Conservation (phyloP, 1,139 yeast species). For the Pneumocystis sp. region DNA sequence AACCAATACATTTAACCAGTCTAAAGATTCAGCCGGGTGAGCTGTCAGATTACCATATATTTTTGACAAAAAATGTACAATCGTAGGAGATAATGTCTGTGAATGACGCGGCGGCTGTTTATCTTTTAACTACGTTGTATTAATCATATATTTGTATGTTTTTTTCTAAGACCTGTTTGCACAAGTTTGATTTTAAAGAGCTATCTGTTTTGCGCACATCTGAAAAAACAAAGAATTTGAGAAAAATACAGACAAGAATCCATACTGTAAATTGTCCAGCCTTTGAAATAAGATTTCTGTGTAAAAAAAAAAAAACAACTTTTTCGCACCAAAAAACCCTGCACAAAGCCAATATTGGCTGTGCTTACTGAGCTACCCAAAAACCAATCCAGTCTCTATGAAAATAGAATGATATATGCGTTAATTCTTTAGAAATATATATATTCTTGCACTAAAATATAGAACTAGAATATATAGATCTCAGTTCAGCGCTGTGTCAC, state of each 20-base stretch:
- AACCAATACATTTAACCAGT: constrained; percentile 88
- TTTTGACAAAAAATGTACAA: constrained; percentile 50
- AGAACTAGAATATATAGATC: too few species aligned
- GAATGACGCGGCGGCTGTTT: constrained; percentile 19
- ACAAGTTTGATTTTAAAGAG: background rate
- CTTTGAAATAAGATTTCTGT: constrained; percentile 1
- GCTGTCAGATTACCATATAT: constrained; percentile 82
- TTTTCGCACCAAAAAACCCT: background rate
- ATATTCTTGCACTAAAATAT: too few species aligned
- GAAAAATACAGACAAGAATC: constrained; percentile 54
- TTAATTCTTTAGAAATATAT: background rate
- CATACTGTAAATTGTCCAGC: constrained; percentile 74
- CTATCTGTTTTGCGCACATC: constrained; percentile 34
- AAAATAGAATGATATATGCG: background rate
- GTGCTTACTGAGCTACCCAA: background rate
- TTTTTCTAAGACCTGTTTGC: background rate
- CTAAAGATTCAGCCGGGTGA: constrained; percentile 79
- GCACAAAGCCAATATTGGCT: background rate
- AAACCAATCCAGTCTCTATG: background rate
- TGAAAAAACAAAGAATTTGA: constrained; percentile 79
- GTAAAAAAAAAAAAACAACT: background rate
- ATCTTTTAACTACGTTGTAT: constrained; percentile 13
- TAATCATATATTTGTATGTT: constrained; percentile 13
- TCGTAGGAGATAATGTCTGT: constrained; percentile 16
- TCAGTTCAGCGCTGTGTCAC: too few species aligned